Conservation (phyloP, 202 grass and related monocot species). For the Carex arenaria region DNA sequence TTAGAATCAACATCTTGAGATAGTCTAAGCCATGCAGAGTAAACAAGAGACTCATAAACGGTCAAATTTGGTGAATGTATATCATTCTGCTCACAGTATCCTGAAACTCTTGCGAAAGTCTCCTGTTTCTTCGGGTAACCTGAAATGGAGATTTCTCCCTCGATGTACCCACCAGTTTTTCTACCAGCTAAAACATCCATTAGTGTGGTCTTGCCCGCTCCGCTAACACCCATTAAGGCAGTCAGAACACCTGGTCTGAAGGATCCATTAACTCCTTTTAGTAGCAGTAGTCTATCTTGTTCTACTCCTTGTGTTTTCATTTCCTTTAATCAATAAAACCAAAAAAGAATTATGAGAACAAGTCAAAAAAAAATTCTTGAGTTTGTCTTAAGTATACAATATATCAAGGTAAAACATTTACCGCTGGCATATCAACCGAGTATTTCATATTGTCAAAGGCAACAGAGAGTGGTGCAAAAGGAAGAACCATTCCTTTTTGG, state of each 20-base stretch:
- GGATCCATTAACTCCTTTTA: slow-evolving; percentile 64
- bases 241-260: slow-evolving; percentile 77
- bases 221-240: slow-evolving; percentile 65
- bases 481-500: slow-evolving; percentile 73
- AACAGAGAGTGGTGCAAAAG: slow-evolving; percentile 55
- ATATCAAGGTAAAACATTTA: slow-evolving; percentile 13
- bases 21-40: slow-evolving; percentile 67
- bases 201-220: slow-evolving; percentile 74
- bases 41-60: slow-evolving; percentile 57
- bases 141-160: slow-evolving; percentile 69
- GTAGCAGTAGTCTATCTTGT: slow-evolving; percentile 52
- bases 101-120: slow-evolving; percentile 67
- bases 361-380: not conserved
- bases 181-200: slow-evolving; percentile 83
- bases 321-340: slow-evolving; percentile 40
- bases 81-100: slow-evolving; percentile 86
- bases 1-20: slow-evolving; percentile 49
- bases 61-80: slow-evolving; percentile 88
- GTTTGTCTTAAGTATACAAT: not conserved
- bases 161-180: slow-evolving; percentile 71
- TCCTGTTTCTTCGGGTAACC: slow-evolving; percentile 84
- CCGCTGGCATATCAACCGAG: slow-evolving; percentile 79
- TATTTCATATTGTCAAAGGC: slow-evolving; percentile 66
- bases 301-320: slow-evolving; percentile 77
- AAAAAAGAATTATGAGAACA: not conserved